Base-by-base conservation (phyloP, 2,329 filamentous ascomycete species). In the Diplocarpon mali region DNA sequence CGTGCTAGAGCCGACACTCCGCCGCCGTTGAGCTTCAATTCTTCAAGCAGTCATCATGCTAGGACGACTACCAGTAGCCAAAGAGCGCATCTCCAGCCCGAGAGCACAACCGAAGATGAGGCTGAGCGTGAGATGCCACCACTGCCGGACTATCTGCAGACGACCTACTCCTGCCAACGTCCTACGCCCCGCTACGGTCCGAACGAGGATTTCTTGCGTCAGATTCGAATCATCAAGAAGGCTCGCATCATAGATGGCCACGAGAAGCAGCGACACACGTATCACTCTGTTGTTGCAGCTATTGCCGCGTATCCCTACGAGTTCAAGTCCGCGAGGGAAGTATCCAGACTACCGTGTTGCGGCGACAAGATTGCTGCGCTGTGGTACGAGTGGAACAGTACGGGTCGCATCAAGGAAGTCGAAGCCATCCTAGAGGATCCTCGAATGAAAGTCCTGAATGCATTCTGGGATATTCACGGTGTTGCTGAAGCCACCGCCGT, bases 401-500 rank as follows among this genome's bases (percentile, higher is more conserved):
- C 72, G 0, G 80, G 78, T 0, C 68, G 64, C 13, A 67, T 94
- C 5, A 60, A 69, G 30, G 84, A 85, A 17, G 79, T 80, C 0
- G 67, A 73, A 7, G 74, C 78, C 3, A 73, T 84, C 1, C 73
- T 82, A 40, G 64, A 67, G 0, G 80, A 94, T 37, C 53, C 68
- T 76, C 11, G 75, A 72, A 46, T 69, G 92, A 46, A 69, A 15
- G 70, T 79, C 0, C 65, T 95, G 3, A 70, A 76, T 36, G 62
- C 72, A 0, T 95, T 96, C 63, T 85, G 84, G 65, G 71, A 83
- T 4, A 93, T 95, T 46, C 95, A 87, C 85, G 90, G 89, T n/a
- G 87, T 95, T 0, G 90, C 84, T 0, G 81, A 83, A 2, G 78
- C 77, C 11, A 92, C 83, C 0, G 89, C 90, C 0, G 72, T 81